Percentiles rank a stretch among this genome's conserved stretches.
phyloP scores from a whole-genome alignment of 495 filamentous ascomycete species.

The Pseudevernia furfuracea region DNA sequence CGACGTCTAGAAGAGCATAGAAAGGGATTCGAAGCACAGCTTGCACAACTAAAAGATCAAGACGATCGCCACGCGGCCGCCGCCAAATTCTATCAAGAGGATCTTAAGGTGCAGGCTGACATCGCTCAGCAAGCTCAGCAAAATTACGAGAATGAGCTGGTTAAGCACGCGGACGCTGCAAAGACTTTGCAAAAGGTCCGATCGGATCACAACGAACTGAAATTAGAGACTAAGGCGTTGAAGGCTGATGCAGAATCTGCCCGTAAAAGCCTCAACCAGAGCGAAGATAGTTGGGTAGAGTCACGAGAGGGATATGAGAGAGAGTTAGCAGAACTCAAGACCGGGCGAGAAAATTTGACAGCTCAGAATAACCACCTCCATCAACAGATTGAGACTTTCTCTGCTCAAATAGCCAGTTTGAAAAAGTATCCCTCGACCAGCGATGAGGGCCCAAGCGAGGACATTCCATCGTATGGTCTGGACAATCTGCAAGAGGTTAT shows the following conservation, averaged over 20 bases:
- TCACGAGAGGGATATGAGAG: conserved; percentile 70
- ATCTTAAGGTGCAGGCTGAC: conserved; percentile 83
- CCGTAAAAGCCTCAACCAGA: conserved; percentile 65
- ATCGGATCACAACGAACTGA: conserved; percentile 70
- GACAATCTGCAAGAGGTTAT: conserved; percentile 83
- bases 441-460: conserved; percentile 38
- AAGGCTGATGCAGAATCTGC: conserved; percentile 75
- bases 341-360: conserved; percentile 68
- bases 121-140: conserved; percentile 90
- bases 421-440: conserved; percentile 56
- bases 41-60: conserved; percentile 77
- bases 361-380: conserved; percentile 84
- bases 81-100: conserved; percentile 76
- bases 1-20: conserved; percentile 75
- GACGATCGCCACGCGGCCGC: conserved; percentile 68
- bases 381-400: conserved; percentile 77
- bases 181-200: conserved; percentile 71
- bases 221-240: conserved; percentile 61
- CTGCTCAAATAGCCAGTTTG: conserved; percentile 63
- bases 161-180: conserved; percentile 90
- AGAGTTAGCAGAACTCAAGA: conserved; percentile 70
- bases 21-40: conserved; percentile 60
- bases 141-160: conserved; percentile 86
- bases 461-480: conserved; percentile 40
- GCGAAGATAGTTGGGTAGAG: conserved; percentile 81